phyloP scores from a whole-genome alignment of 352 stramenopile genomes.

The Globisporangium middletonii region DNA sequence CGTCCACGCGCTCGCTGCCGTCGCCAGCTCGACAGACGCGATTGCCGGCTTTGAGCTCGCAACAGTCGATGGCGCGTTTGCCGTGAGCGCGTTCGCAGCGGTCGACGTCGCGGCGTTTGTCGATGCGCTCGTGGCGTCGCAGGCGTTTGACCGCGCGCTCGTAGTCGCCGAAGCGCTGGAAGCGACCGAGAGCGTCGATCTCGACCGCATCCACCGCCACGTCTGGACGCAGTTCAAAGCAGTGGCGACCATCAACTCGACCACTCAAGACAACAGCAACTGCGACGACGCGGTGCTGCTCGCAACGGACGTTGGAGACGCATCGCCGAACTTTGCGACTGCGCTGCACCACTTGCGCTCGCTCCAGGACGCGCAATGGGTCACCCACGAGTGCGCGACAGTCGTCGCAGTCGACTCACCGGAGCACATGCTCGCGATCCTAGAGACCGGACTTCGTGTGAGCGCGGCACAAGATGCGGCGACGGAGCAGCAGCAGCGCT shows the following conservation, averaged over 20 bases:
- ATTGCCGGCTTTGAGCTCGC: conserved; percentile 14
- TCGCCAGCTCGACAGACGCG: background rate
- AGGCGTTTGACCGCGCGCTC: conserved; percentile 38
- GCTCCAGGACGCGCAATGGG: conserved; percentile 41
- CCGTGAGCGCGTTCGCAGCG: conserved; percentile 15
- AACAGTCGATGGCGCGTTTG: conserved; percentile 9
- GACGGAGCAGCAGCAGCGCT: conserved; percentile 15
- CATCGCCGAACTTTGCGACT: conserved; percentile 17
- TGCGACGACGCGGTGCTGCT: conserved; percentile 1
- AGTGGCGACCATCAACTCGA: conserved; percentile 1
- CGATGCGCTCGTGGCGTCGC: conserved; percentile 24
- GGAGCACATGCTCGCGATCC: conserved; percentile 50
- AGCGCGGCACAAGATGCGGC: conserved; percentile 12
- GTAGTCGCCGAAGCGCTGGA: conserved; percentile 16
- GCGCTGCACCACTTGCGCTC: conserved; percentile 39
- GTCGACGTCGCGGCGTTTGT: conserved; percentile 25
- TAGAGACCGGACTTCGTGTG: conserved; percentile 33
- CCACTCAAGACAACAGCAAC: conserved; percentile 3
- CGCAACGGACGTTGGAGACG: conserved; percentile 2
- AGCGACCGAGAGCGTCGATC: conserved; percentile 15
- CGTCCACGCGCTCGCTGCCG: conserved; percentile 1
- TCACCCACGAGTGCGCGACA: conserved; percentile 36
- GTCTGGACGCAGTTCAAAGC: conserved; percentile 41
- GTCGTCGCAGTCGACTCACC: conserved; percentile 33
- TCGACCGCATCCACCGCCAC: conserved; percentile 41